Evolutionary conservation across 352 stramenopile genomes (phyloP), one percentile per base, ranked within the genome.

Genomic region (Globisporangium cystogenes): DNA sequence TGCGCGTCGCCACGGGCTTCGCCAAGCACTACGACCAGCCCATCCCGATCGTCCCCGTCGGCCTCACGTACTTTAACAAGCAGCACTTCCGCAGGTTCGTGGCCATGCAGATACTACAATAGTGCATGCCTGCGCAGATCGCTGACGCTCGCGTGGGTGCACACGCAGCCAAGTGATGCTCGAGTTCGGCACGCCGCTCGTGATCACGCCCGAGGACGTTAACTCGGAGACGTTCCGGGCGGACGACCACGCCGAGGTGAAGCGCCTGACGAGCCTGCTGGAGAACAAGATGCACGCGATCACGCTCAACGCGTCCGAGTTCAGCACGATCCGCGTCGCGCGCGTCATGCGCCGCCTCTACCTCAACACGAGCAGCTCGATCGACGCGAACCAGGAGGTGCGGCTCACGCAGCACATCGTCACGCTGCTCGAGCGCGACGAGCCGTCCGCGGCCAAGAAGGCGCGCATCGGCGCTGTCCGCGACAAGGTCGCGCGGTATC

Each of bases 11-110:
- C 26, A 84, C 72, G 41, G 80, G 80, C 41, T 91, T 91, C 36
- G 77, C 59, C 14, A 82, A 83, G 59, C 59, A 81, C 20, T 84
- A 87, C 60, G 68, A 87, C 55, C 75, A 79, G 33, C 62, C 76
- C 16, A 85, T 91, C 39, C 74, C 76, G 33, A 82, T 91, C 53
- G 60, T 91, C 24, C 80, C 80, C 1, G 55, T 91, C 1, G 80
- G 80, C 2, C 64, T 91, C 41, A 91, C 76, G 50, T 91, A 91
- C 62, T 91, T 91, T 63, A 91, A 87, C 60, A 91, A 91, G 60
- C 73, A 87, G 42, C 79, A 77, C 48, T 91, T 91, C 54, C 71
- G 80, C 40, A 80, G 63, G 59, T 70, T 58, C 18, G 46, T 15
- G 4, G n/a, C n/a, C n/a, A n/a, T n/a, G n/a, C n/a, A n/a, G n/a